Percentiles rank a stretch among this genome's conserved stretches.
These are phyloP conservation scores for Globisporangium viniferum DNA, from an alignment of 352 stramenopile genomes.

Conservation along the genomic window DNA sequence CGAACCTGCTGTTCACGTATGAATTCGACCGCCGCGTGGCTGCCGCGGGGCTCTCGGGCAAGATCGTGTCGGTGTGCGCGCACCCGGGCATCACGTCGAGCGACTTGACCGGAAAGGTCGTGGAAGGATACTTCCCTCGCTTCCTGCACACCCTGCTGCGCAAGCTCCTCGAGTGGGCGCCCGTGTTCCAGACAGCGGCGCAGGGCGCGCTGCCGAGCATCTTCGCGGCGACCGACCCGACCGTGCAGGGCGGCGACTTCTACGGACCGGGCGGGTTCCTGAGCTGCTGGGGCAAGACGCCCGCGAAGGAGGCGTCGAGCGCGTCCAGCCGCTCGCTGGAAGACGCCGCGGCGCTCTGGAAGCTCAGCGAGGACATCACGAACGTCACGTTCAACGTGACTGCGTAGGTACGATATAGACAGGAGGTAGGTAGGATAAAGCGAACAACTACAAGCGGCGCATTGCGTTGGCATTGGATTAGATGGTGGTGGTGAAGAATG, in stretches of 20 bases:
- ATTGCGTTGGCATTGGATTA: too few species aligned
- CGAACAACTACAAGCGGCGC: neutral
- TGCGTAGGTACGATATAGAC: conserved; percentile 4
- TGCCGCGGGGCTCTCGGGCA: conserved; percentile 17
- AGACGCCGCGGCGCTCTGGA: conserved; percentile 26
- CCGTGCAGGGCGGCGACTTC: conserved; percentile 22
- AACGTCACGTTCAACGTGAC: conserved; percentile 23
- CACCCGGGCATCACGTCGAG: conserved; percentile 23
- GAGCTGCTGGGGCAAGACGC: conserved; percentile 22
- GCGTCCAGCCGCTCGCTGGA: conserved; percentile 28
- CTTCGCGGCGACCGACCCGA: conserved; percentile 23
- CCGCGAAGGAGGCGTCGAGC: conserved; percentile 28
- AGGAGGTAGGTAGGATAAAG: neutral
- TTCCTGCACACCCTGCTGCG: conserved; percentile 20
- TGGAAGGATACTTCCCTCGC: conserved; percentile 22
- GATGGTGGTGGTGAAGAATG: too few species aligned
- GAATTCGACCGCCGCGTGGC: conserved; percentile 36
- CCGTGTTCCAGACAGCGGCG: conserved; percentile 21
- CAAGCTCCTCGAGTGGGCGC: conserved; percentile 21
- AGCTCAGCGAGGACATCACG: conserved; percentile 29
- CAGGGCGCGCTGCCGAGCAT: conserved; percentile 26
- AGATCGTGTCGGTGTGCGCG: conserved; percentile 29
- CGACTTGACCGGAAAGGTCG: conserved; percentile 21
- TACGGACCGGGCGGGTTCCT: conserved; percentile 33
- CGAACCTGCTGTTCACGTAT: conserved; percentile 45